A percentile compares a stretch with the other conserved stretches of the same genome.
These are phyloP conservation scores for Mortierella antarctica DNA, from an alignment of 192 early-diverging fungal species.

Conservation along the genomic window DNA sequence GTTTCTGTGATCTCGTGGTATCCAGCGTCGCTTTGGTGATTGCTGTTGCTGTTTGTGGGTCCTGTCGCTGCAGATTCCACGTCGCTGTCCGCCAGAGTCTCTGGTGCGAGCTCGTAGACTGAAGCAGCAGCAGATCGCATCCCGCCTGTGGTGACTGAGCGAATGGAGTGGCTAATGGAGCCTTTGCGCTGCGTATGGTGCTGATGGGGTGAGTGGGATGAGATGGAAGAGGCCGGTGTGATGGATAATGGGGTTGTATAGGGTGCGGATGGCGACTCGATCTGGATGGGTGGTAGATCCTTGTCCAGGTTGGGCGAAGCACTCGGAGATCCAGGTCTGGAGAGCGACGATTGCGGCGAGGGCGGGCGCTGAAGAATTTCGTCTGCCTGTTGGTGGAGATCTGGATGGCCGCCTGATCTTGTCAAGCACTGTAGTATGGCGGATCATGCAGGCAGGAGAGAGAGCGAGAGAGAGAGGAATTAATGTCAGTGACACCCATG, in stretches of 20 bases:
- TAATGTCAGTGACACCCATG: background rate
- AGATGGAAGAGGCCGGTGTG: background rate
- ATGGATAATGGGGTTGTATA: background rate
- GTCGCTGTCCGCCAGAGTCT: slow-evolving; percentile 13
- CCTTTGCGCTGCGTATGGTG: slow-evolving; percentile 10
- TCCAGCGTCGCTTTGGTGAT: background rate
- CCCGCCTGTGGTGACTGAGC: slow-evolving; percentile 17
- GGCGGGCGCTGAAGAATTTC: slow-evolving; percentile 41
- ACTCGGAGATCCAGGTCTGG: slow-evolving; percentile 2
- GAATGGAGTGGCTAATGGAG: slow-evolving; percentile 25
- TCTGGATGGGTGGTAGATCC: slow-evolving; percentile 23
- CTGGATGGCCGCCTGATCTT: slow-evolving; percentile 37
- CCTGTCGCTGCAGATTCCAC: background rate
- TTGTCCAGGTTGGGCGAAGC: slow-evolving; percentile 20
- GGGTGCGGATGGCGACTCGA: background rate
- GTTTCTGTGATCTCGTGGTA: slow-evolving; percentile 39
- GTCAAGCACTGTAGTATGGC: slow-evolving; percentile 19
- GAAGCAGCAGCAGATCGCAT: slow-evolving; percentile 29
- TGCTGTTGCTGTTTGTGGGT: background rate
- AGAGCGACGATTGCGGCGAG: slow-evolving; percentile 11
- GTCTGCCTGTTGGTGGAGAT: slow-evolving; percentile 27
- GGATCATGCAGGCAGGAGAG: background rate
- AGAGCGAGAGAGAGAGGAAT: background rate
- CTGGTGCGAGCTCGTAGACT: slow-evolving; percentile 44
- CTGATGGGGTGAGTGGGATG: background rate